Percentiles rank a stretch among this genome's conserved stretches.
Evolutionary conservation across 495 filamentous ascomycete species (phyloP).

Genomic region (Parathielavia hyrcaniae): DNA sequence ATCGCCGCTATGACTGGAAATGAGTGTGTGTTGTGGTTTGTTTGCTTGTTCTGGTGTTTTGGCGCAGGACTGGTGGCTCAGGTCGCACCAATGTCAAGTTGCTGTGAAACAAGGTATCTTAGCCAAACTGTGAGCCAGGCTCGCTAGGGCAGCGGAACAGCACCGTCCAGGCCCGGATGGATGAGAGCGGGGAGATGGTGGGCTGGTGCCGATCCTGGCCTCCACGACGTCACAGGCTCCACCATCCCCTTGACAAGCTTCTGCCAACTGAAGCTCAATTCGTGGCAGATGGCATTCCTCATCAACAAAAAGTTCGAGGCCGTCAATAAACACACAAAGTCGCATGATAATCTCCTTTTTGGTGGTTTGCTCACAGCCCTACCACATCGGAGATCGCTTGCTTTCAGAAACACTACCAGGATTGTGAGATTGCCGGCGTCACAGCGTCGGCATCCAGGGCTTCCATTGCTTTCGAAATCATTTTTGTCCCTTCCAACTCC

Average conservation of each 20-base stretch:
- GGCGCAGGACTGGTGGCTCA: no score
- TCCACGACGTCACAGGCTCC: slow-evolving; percentile 2
- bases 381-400: background rate
- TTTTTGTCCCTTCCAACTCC: background rate
- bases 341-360: background rate
- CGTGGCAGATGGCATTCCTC: background rate
- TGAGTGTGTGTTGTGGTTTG: no score
- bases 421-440: background rate
- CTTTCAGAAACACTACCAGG: background rate
- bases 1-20: no score
- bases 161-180: no score
- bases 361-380: background rate
- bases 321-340: background rate
- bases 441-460: background rate
- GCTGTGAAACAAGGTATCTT: no score
- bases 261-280: no score
- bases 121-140: no score
- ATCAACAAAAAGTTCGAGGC: background rate
- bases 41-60: no score
- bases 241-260: background rate
- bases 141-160: no score
- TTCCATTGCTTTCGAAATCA: background rate
- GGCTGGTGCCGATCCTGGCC: no score
- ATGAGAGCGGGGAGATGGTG: no score
- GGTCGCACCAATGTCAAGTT: no score